A percentile compares a stretch with the other conserved stretches of the same genome.
Conservation (phyloP, 2,329 filamentous ascomycete genomes). For the Diaporthe amygdali region DNA sequence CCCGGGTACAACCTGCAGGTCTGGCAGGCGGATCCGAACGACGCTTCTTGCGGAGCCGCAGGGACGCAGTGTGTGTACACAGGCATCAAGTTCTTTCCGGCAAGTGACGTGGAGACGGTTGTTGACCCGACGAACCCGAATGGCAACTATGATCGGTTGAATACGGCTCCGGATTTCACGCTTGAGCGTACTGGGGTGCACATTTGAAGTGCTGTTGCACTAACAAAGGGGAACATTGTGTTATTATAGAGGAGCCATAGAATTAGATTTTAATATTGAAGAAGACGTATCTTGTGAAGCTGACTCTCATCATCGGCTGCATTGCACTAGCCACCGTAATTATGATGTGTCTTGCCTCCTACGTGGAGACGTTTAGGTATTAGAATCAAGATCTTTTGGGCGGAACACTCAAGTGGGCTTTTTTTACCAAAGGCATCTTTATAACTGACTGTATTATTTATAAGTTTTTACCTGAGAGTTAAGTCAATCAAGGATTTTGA, state of each 20-base stretch:
- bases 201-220: background rate
- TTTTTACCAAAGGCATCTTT: too few relatives aligned
- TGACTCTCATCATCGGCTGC: too few relatives aligned
- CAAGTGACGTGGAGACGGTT: background rate
- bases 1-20: background rate
- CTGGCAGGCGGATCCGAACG: background rate
- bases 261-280: background rate
- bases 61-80: background rate
- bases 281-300: background rate
- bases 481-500: too few relatives aligned
- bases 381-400: too few relatives aligned
- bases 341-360: too few relatives aligned
- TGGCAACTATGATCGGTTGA: background rate
- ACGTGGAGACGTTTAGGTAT: too few relatives aligned
- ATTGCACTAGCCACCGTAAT: too few relatives aligned
- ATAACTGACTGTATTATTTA: too few relatives aligned
- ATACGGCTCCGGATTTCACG: background rate
- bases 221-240: too few relatives aligned
- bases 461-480: too few relatives aligned
- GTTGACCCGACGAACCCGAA: background rate
- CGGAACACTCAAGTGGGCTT: too few relatives aligned
- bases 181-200: background rate
- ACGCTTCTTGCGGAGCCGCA: background rate
- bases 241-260: background rate
- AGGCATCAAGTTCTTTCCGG: background rate